phyloP scores from a whole-genome alignment of 495 filamentous ascomycete genomes.

The Podospora appendiculata region DNA sequence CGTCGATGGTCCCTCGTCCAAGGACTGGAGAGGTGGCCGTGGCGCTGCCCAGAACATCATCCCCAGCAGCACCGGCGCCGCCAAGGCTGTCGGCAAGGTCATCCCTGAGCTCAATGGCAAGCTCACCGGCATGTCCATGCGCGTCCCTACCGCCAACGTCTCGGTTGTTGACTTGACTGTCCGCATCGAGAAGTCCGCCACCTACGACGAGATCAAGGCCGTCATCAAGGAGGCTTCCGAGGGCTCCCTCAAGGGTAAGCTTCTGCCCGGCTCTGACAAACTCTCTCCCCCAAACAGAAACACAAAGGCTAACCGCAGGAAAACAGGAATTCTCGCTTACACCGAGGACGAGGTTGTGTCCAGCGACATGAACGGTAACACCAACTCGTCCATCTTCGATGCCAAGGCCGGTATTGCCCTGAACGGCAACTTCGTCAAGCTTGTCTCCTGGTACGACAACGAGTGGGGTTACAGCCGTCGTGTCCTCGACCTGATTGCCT shows the following conservation, averaged over 20 bases:
- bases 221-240: constrained; percentile 83
- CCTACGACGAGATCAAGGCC: constrained; percentile 91
- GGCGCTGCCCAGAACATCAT: constrained; percentile 99
- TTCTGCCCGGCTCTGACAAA: not conserved
- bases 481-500: constrained; percentile 91
- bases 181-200: constrained; percentile 83
- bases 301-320: constrained; percentile 23
- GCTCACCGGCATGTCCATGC: constrained; percentile 99
- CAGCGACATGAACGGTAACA: constrained; percentile 84
- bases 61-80: constrained; percentile 96
- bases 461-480: constrained; percentile 92
- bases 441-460: constrained; percentile 94
- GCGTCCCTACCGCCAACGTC: constrained; percentile 97
- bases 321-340: constrained; percentile 76
- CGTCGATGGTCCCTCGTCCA: constrained; percentile 91
- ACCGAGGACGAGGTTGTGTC: constrained; percentile 97
- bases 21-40: constrained; percentile 99
- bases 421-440: constrained; percentile 97
- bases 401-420: constrained; percentile 98
- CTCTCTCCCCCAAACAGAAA: not conserved
- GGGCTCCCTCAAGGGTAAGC: constrained; percentile 76
- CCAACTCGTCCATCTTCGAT: constrained; percentile 94
- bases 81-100: constrained; percentile 99
- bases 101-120: constrained; percentile 96
- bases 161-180: constrained; percentile 96